Evolutionary conservation across 331 rosid genomes (phyloP), one percentile per base, ranked within the genome.

Genomic region (Acacia concinna): DNA sequence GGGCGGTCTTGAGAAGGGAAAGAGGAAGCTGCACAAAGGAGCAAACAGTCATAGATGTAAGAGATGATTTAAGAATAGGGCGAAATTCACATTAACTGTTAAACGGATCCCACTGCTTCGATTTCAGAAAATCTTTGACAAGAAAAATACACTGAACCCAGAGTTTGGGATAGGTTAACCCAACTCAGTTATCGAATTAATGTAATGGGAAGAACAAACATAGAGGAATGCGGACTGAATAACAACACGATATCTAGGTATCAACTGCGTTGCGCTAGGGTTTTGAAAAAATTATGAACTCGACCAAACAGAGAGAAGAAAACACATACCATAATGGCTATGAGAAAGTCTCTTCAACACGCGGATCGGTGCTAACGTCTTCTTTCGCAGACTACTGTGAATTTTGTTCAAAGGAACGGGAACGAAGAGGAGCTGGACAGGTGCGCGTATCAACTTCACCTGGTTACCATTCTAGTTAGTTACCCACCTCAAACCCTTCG

Each of bases 1-100:
- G 99, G 81, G 99, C 97, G 67, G 97, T 96, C 85, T 96, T 96
- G 77, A 96, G 94, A 77, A 96, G 90, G 13, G 98, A 96, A 79
- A 96, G 98, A 23, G 99, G 99, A 79, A 96, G 89, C 99, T 96
- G 89, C 86, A 85, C 77, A 2, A 67, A 38, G 13, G 13, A 77
- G 63, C 28, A 40, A 76, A 46, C 0, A 51, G 63, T 71, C n/a
- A 74, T 20, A 78, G 14, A 28, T 60, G 77, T 15, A 68, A 63
- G 27, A 35, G 12, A 46, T 17, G 14, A 1, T 17, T 34, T 9
- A 11, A 25, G 40, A 79, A 71, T 44, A 35, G 59, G n/a, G 63
- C 21, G 4, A n/a, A 80, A 52, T 66, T 43, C 72, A 31, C 68
- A 38, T 8, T n/a, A 54, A 78, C 38, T 13, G 68, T 68, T 63